phyloP scores from a whole-genome alignment of 768 basidiomycete species.

The Leccinellum luteum region DNA sequence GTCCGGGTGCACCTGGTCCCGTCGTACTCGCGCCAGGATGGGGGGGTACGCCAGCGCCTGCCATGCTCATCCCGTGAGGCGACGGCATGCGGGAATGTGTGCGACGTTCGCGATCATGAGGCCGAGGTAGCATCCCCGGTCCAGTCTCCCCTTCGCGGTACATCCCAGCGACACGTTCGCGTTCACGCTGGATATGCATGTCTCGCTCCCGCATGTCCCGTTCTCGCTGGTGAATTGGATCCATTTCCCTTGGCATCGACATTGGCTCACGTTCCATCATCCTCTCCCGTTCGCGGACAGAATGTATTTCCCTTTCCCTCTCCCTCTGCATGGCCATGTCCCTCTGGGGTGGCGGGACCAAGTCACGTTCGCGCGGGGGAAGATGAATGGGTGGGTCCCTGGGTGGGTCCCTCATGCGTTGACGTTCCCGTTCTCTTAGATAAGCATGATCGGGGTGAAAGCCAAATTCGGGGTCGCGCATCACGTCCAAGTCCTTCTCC shows the following conservation, averaged over 20 bases:
- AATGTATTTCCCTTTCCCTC: constrained; percentile 20
- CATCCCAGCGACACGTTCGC: constrained; percentile 21
- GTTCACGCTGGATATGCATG: constrained; percentile 27
- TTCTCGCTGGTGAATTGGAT: constrained; percentile 25
- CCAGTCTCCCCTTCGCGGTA: constrained; percentile 26
- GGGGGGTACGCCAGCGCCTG: constrained; percentile 10
- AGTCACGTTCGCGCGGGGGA: constrained; percentile 26
- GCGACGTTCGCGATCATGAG: constrained; percentile 30
- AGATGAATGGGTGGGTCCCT: constrained; percentile 20
- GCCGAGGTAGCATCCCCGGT: constrained; percentile 22
- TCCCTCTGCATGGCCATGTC: constrained; percentile 26
- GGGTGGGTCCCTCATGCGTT: constrained; percentile 14
- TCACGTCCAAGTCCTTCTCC: constrained; percentile 24
- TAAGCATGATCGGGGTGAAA: constrained; percentile 24
- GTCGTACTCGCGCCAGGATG: background rate
- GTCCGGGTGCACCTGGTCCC: constrained; percentile 22
- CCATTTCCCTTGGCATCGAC: constrained; percentile 22
- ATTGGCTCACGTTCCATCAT: constrained; percentile 23
- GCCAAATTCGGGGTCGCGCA: constrained; percentile 25
- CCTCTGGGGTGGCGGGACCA: constrained; percentile 13
- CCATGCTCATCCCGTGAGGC: constrained; percentile 17
- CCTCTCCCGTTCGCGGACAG: constrained; percentile 22
- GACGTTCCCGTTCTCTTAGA: constrained; percentile 25
- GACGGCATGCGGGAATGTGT: constrained; percentile 27
- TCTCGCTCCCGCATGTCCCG: constrained; percentile 27